These are phyloP conservation scores for Amaranthus hypochondriacus DNA, from an alignment of 148 eudicot genomes.

Conservation along the genomic window DNA sequence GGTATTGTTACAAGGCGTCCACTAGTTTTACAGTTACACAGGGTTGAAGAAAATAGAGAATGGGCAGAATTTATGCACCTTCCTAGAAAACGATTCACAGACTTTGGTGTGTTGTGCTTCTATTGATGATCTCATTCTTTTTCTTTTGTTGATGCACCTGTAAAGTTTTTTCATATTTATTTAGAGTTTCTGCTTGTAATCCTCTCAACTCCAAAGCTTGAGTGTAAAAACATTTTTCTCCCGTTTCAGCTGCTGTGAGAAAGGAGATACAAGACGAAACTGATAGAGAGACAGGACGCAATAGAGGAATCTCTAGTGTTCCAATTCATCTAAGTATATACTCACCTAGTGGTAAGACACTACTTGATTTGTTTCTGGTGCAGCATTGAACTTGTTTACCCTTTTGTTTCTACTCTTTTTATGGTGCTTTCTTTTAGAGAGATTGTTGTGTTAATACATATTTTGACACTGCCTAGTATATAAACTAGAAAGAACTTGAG, in stretches of 20 bases:
- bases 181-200: neutral
- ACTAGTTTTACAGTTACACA: constrained; percentile 92
- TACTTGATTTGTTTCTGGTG: neutral
- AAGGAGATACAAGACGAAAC: constrained; percentile 97
- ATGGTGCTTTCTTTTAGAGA: neutral
- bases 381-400: neutral
- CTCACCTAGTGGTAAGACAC: constrained; percentile 72
- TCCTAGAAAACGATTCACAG: constrained; percentile 69
- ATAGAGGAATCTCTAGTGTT: constrained; percentile 79
- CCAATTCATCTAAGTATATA: constrained; percentile 95
- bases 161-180: neutral
- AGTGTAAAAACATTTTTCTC: constrained; percentile 15
- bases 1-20: constrained; percentile 99
- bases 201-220: neutral
- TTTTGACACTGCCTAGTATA: too few relatives aligned
- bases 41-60: constrained; percentile 85
- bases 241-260: constrained; percentile 80
- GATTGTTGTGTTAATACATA: too few relatives aligned
- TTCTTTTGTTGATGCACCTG: neutral
- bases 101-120: constrained; percentile 62
- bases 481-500: too few relatives aligned
- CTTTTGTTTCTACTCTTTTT: neutral
- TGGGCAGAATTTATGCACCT: constrained; percentile 97
- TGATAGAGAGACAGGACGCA: constrained; percentile 94
- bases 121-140: neutral